Evolutionary conservation across 1,284 basidiomycete genomes (phyloP).

Genomic region (Filobasidium uniguttulatum): DNA sequence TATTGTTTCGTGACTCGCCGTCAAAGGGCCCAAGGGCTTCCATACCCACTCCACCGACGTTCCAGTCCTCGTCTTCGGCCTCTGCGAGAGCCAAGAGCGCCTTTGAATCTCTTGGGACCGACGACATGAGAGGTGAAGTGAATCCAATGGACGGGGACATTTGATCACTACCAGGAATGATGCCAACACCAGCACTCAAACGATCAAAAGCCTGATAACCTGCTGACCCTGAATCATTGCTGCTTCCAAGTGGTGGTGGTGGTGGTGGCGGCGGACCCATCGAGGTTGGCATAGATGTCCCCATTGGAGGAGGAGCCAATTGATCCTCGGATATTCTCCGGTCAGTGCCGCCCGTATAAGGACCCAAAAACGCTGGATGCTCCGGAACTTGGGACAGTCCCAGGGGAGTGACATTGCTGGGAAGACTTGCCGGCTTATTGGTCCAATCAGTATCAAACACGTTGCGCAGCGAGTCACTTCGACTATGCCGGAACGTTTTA

Average conservation of each 20-base stretch:
- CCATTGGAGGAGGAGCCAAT: background rate
- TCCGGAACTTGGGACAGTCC: background rate
- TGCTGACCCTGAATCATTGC: background rate
- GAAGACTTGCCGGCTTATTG: no score
- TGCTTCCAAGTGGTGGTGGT: background rate
- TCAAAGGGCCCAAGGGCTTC: constrained; percentile 13
- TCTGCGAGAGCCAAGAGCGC: constrained; percentile 35
- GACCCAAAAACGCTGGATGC: background rate
- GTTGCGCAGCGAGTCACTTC: background rate
- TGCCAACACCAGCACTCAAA: background rate
- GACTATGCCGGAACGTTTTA: background rate
- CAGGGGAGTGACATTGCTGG: no score
- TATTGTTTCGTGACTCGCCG: constrained; percentile 13
- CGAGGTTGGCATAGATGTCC: background rate
- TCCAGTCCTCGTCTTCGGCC: constrained; percentile 36
- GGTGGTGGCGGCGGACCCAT: background rate
- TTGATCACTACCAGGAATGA: background rate
- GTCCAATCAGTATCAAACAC: background rate
- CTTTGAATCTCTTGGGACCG: constrained; percentile 30
- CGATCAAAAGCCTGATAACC: background rate
- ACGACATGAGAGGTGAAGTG: background rate
- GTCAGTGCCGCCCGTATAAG: no score
- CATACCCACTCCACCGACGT: constrained; percentile 21
- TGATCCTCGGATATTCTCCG: background rate
- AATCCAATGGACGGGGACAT: background rate